Conservation (phyloP, 2,329 filamentous ascomycete genomes). For the Macrophomina pseudophaseolina region DNA sequence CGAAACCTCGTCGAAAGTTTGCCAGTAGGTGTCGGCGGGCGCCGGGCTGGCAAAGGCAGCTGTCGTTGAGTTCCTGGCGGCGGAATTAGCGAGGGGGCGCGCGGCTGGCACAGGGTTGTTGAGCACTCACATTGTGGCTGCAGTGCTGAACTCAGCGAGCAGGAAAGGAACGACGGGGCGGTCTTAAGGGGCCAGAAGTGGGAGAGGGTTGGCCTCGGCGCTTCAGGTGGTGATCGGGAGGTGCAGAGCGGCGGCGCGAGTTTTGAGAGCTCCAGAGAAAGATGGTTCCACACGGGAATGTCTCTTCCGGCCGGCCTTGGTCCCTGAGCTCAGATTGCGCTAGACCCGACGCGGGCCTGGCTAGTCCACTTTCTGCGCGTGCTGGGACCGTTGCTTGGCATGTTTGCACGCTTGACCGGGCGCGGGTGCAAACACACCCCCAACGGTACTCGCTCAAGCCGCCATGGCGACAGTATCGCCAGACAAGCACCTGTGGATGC, state of each 20-base stretch:
- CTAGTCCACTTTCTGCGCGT: neutral
- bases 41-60: slow-evolving; percentile 40
- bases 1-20: slow-evolving; percentile 67
- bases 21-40: slow-evolving; percentile 65
- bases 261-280: slow-evolving; percentile 4
- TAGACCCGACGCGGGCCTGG: neutral
- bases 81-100: slow-evolving; percentile 1
- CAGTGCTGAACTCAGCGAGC: slow-evolving; percentile 2
- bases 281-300: slow-evolving; percentile 9
- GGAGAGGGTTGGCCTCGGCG: slow-evolving; percentile 7
- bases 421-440: slow-evolving; percentile 7
- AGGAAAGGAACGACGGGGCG: slow-evolving; percentile 2
- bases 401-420: slow-evolving; percentile 11
- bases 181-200: slow-evolving; percentile 6
- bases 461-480: slow-evolving; percentile 21
- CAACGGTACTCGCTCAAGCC: slow-evolving; percentile 1
- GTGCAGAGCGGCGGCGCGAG: neutral
- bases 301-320: neutral
- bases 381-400: slow-evolving; percentile 9
- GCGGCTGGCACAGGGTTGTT: neutral
- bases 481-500: slow-evolving; percentile 16
- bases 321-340: slow-evolving; percentile 16
- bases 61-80: slow-evolving; percentile 43
- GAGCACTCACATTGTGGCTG: slow-evolving; percentile 6
- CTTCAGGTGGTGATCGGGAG: slow-evolving; percentile 12